phyloP scores from a whole-genome alignment of 306 rosid genomes.

The Citrullus colocynthis region DNA sequence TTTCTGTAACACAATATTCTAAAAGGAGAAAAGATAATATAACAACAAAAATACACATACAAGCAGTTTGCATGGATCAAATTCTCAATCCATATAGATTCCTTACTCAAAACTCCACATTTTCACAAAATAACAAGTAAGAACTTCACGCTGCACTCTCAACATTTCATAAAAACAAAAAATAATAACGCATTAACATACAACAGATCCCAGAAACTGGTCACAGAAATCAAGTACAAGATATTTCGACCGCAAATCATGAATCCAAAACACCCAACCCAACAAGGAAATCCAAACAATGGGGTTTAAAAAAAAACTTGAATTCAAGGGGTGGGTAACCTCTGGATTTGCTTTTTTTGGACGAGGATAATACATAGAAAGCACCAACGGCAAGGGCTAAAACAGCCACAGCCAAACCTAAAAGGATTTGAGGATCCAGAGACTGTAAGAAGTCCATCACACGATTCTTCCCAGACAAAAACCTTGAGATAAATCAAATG shows the following conservation, averaged over 20 bases:
- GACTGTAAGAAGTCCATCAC: constrained; percentile 10
- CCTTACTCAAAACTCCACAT: neutral
- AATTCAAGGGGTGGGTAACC: neutral
- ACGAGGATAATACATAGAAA: neutral
- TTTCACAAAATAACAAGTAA: neutral
- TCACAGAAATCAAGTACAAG: neutral
- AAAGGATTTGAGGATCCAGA: constrained; percentile 7
- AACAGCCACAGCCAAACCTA: constrained; percentile 8
- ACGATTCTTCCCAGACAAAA: neutral
- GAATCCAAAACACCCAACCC: neutral
- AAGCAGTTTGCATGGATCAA: neutral
- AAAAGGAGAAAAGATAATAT: neutral
- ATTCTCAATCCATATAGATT: neutral
- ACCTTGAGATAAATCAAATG: neutral
- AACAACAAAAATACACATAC: neutral
- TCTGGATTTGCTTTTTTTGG: neutral
- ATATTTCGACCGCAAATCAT: neutral
- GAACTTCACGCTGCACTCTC: neutral
- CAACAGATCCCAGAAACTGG: neutral
- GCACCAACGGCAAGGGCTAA: constrained; percentile 7
- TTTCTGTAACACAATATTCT: neutral
- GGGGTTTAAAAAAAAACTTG: neutral
- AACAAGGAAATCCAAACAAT: neutral
- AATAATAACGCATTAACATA: neutral
- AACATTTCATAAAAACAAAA: neutral